Evolutionary conservation across 169 alveolate species (phyloP).

Genomic region (Plasmodium malariae): DNA sequence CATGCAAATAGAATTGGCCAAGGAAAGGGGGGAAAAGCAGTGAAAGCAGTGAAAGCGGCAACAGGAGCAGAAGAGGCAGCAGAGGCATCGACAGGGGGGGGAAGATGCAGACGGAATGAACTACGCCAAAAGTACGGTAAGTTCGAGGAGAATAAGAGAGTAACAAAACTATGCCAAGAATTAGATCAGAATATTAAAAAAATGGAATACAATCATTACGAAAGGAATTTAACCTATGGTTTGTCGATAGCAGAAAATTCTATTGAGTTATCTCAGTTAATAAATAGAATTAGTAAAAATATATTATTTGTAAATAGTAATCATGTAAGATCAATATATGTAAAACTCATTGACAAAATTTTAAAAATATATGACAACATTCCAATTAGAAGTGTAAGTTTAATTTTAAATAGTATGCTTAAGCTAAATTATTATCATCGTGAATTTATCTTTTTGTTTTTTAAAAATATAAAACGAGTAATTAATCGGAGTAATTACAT

Average conservation of each 20-base stretch:
- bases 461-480: slow-evolving; percentile 45
- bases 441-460: slow-evolving; percentile 38
- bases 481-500: slow-evolving; percentile 37
- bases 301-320: slow-evolving; percentile 7
- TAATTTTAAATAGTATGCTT: slow-evolving; percentile 71
- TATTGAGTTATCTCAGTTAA: slow-evolving; percentile 50
- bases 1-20: slow-evolving; percentile 5
- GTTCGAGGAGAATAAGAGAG: slow-evolving; percentile 18
- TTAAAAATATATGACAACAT: slow-evolving; percentile 37
- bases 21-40: not conserved
- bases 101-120: not conserved
- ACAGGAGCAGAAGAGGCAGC: not conserved
- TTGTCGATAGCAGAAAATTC: slow-evolving; percentile 45
- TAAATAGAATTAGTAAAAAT: slow-evolving; percentile 46
- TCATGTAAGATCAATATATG: slow-evolving; percentile 11
- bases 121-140: not conserved
- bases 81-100: not conserved
- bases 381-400: slow-evolving; percentile 65
- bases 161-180: slow-evolving; percentile 46
- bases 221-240: slow-evolving; percentile 29
- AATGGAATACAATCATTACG: slow-evolving; percentile 31
- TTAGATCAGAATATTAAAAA: slow-evolving; percentile 28
- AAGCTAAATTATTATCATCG: slow-evolving; percentile 27
- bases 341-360: slow-evolving; percentile 31
- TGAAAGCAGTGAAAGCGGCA: too few relatives aligned